These are phyloP conservation scores for Kodamaea ohmeri DNA, from an alignment of 1,139 yeast species.

Conservation along the genomic window DNA sequence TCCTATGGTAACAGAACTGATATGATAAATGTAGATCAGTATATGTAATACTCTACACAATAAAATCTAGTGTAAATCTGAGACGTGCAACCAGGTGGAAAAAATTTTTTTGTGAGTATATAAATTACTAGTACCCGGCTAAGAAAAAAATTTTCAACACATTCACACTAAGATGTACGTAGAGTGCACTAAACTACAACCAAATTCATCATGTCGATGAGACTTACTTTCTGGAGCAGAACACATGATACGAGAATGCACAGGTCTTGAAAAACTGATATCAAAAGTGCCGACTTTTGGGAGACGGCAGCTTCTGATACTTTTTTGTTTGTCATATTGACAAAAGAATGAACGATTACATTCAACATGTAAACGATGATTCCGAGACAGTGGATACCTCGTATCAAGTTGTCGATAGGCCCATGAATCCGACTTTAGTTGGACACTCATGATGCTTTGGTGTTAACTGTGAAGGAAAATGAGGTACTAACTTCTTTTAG, in stretches of 20 bases:
- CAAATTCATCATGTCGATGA: slow-evolving; percentile 8
- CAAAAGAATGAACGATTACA: slow-evolving; percentile 9
- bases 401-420: slow-evolving; percentile 17
- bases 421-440: slow-evolving; percentile 33
- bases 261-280: slow-evolving; percentile 17
- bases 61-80: slow-evolving; percentile 1
- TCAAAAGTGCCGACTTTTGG: slow-evolving; percentile 3
- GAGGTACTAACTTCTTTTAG: slow-evolving; percentile 15
- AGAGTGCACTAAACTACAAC: slow-evolving; percentile 7
- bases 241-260: slow-evolving; percentile 18
- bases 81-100: neutral
- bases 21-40: neutral
- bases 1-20: neutral
- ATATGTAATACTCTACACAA: neutral
- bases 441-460: slow-evolving; percentile 42
- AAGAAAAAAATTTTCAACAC: slow-evolving; percentile 2
- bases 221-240: slow-evolving; percentile 11
- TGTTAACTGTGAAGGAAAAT: slow-evolving; percentile 11
- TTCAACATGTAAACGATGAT: slow-evolving; percentile 20
- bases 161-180: slow-evolving; percentile 9
- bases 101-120: slow-evolving; percentile 6
- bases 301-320: slow-evolving; percentile 2
- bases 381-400: slow-evolving; percentile 33
- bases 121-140: neutral
- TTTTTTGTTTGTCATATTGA: slow-evolving; percentile 3